phyloP scores from a whole-genome alignment of 2,329 filamentous ascomycete species.

The Phyllosticta ampelicida region DNA sequence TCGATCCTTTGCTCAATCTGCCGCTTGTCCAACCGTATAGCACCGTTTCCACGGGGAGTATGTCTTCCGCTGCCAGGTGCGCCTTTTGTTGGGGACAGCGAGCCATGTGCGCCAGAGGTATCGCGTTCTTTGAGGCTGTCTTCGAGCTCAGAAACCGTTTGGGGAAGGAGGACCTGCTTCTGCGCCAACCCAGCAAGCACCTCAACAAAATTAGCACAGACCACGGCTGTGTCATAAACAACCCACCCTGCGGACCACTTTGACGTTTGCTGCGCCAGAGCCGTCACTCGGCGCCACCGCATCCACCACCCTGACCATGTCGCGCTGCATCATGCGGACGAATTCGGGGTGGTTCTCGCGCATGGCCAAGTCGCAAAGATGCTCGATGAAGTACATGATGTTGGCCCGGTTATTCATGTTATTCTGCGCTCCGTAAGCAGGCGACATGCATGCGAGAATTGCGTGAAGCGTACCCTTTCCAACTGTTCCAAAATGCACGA shows the following conservation, averaged over 20 bases:
- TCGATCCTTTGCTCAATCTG: constrained; percentile 95
- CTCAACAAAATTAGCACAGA: constrained; percentile 25
- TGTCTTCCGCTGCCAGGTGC: constrained; percentile 10
- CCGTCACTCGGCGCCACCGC: constrained; percentile 81
- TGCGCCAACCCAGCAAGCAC: constrained; percentile 58
- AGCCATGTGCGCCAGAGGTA: constrained; percentile 19
- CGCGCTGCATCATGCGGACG: constrained; percentile 86
- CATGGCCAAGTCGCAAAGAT: constrained; percentile 76
- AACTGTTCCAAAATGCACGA: constrained; percentile 95
- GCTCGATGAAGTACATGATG: constrained; percentile 98
- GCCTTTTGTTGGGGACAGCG: constrained; percentile 14
- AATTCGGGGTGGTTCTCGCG: constrained; percentile 70
- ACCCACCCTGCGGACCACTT: constrained; percentile 71
- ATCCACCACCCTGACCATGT: constrained; percentile 85
- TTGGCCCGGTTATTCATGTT: constrained; percentile 97
- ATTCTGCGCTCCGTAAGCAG: constrained; percentile 43
- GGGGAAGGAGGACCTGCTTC: constrained; percentile 61
- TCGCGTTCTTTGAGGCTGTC: constrained; percentile 74
- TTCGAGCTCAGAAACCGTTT: constrained; percentile 70
- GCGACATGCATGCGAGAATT: not conserved
- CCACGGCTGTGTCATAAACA: not conserved
- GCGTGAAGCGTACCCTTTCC: constrained; percentile 51
- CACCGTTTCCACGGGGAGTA: constrained; percentile 22
- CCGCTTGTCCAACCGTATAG: constrained; percentile 59
- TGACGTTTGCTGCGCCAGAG: constrained; percentile 84